Percentiles rank a stretch among this genome's conserved stretches.
Evolutionary conservation across 2,329 filamentous ascomycete genomes (phyloP).

Genomic region (Cladobotryum mycophilum): DNA sequence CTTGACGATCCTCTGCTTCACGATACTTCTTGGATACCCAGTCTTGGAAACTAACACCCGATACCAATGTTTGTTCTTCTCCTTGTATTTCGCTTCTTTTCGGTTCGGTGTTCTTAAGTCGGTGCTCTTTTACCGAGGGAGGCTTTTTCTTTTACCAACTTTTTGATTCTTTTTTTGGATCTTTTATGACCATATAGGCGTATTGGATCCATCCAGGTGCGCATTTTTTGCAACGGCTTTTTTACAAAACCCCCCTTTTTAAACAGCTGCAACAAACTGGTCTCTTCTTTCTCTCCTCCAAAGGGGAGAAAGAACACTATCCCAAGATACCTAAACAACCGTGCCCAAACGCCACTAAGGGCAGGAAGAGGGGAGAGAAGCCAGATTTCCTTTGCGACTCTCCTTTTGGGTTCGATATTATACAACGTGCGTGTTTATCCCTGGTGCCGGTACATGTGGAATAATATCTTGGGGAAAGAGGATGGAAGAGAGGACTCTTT

Average conservation of each 20-base stretch:
- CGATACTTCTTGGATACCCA: conserved; percentile 13
- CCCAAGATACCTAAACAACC: too few species aligned
- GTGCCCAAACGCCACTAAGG: neutral
- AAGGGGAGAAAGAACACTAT: too few species aligned
- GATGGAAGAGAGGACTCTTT: neutral
- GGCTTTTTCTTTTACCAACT: conserved; percentile 7
- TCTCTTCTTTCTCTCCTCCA: neutral
- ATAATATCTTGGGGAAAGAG: neutral
- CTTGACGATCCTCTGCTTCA: conserved; percentile 12
- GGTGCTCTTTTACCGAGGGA: neutral
- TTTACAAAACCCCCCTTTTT: neutral
- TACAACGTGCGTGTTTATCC: neutral
- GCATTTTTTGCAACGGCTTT: conserved; percentile 21
- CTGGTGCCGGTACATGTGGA: neutral
- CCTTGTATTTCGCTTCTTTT: conserved; percentile 6
- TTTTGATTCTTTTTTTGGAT: conserved; percentile 5
- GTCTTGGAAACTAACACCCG: conserved; percentile 8
- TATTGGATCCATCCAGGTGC: conserved; percentile 5
- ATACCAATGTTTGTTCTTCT: conserved; percentile 10
- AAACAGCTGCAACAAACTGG: neutral
- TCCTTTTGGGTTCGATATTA: neutral
- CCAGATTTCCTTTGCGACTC: neutral
- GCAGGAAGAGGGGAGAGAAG: neutral
- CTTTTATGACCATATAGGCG: conserved; percentile 7
- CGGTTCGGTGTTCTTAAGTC: conserved; percentile 7